A percentile compares a stretch with the other conserved stretches of the same genome.
Conservation (phyloP, 495 filamentous ascomycete genomes). For the Elaphomyces granulatus region DNA sequence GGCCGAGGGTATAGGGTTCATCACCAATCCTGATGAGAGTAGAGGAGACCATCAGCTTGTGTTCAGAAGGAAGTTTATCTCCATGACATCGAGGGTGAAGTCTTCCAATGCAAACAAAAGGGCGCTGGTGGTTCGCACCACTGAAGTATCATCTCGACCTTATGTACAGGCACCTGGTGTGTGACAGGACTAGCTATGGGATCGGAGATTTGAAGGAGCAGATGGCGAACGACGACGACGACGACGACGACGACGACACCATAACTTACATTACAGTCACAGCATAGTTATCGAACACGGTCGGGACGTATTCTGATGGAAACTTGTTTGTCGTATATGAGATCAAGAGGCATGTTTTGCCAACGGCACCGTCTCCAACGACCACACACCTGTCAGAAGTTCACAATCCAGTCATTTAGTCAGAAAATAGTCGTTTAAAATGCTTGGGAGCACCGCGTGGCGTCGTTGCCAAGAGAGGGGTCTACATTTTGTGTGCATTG, state of each 20-base stretch:
- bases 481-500: neutral
- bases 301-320: constrained; percentile 97
- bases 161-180: constrained; percentile 2
- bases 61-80: neutral
- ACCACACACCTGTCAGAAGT: constrained; percentile 67
- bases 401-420: too few species aligned
- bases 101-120: too few species aligned
- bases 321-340: constrained; percentile 99
- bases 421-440: too few species aligned
- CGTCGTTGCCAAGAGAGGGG: neutral
- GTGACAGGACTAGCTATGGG: constrained; percentile 1
- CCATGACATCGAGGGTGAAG: too few species aligned
- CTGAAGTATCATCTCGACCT: too few species aligned
- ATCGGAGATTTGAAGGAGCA: too few species aligned
- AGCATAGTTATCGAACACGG: constrained; percentile 98
- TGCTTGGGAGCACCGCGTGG: too few species aligned
- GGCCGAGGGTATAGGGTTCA: constrained; percentile 91
- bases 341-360: constrained; percentile 97
- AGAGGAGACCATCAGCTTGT: constrained; percentile 11
- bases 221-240: too few species aligned
- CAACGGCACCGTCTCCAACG: constrained; percentile 97
- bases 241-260: too few species aligned
- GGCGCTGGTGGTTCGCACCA: too few species aligned
- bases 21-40: constrained; percentile 72
- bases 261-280: constrained; percentile 92